A percentile compares a stretch with the other conserved stretches of the same genome.
Evolutionary conservation across 2,329 filamentous ascomycete species (phyloP).

Genomic region (Cordyceps javanica): DNA sequence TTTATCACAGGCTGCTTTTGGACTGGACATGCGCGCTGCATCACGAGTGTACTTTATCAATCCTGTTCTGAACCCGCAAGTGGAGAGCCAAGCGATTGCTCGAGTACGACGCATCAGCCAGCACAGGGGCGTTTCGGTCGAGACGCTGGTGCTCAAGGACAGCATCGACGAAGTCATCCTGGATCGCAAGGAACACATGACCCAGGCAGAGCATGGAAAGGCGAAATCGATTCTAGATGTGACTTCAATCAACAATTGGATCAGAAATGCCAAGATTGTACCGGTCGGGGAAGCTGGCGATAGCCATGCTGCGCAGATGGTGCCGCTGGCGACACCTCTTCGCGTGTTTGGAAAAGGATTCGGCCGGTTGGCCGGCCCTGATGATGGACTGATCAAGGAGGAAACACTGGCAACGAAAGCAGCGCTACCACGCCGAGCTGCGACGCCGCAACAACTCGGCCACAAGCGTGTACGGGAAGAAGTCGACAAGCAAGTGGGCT

Average conservation of each 20-base stretch:
- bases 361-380: constrained; percentile 34
- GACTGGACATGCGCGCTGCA: constrained; percentile 76
- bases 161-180: constrained; percentile 85
- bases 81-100: constrained; percentile 88
- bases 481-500: not conserved
- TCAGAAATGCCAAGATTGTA: constrained; percentile 44
- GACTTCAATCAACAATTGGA: constrained; percentile 52
- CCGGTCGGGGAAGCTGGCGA: constrained; percentile 22
- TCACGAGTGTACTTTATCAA: constrained; percentile 86
- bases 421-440: not conserved
- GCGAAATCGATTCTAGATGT: constrained; percentile 54
- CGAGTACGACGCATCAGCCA: constrained; percentile 85
- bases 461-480: not conserved
- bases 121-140: constrained; percentile 69
- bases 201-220: constrained; percentile 53
- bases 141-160: constrained; percentile 73
- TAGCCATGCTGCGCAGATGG: constrained; percentile 42
- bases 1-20: constrained; percentile 80
- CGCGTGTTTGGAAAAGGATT: constrained; percentile 47
- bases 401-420: constrained; percentile 13
- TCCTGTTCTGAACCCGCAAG: constrained; percentile 76
- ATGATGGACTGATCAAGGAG: constrained; percentile 38
- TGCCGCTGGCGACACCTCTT: constrained; percentile 38
- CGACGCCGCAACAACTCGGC: not conserved
- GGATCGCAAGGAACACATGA: constrained; percentile 67